phyloP scores from a whole-genome alignment of 345 rosid species.

The Pseudoturritis turrita region DNA sequence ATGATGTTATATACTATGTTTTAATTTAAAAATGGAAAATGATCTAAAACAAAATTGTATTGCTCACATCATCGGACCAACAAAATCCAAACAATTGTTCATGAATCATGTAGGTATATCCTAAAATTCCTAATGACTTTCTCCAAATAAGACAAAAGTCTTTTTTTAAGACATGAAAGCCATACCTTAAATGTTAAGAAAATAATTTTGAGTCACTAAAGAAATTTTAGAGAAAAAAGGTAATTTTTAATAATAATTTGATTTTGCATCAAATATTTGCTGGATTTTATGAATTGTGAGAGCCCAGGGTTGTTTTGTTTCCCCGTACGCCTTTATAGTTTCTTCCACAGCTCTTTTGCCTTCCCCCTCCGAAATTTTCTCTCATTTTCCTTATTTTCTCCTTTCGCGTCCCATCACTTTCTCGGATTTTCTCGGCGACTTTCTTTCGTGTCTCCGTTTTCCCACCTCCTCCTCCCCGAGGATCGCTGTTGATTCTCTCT shows the following conservation, averaged over 20 bases:
- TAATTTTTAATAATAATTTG: no score
- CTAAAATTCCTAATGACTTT: neutral
- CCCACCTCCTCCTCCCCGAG: conserved; percentile 11
- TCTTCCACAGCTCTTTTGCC: conserved; percentile 10
- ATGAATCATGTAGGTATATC: neutral
- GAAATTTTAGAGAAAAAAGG: neutral
- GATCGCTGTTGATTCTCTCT: conserved; percentile 18
- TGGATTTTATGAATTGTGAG: conserved; percentile 12
- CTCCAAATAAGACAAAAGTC: neutral
- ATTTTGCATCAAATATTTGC: conserved; percentile 4
- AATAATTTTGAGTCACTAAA: neutral
- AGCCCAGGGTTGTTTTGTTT: conserved; percentile 27
- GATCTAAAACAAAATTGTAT: no score
- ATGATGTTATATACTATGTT: no score
- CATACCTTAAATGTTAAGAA: neutral
- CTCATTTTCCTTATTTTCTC: neutral
- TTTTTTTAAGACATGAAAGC: neutral
- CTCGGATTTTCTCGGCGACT: conserved; percentile 42
- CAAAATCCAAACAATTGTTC: neutral
- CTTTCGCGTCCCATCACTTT: conserved; percentile 44
- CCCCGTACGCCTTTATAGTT: conserved; percentile 21
- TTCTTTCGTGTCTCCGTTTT: conserved; percentile 26
- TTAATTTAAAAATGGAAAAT: no score
- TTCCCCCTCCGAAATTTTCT: conserved; percentile 13
- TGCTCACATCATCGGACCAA: neutral